phyloP scores from a whole-genome alignment of 2,329 filamentous ascomycete species.

The Pleurostoma richardsiae region DNA sequence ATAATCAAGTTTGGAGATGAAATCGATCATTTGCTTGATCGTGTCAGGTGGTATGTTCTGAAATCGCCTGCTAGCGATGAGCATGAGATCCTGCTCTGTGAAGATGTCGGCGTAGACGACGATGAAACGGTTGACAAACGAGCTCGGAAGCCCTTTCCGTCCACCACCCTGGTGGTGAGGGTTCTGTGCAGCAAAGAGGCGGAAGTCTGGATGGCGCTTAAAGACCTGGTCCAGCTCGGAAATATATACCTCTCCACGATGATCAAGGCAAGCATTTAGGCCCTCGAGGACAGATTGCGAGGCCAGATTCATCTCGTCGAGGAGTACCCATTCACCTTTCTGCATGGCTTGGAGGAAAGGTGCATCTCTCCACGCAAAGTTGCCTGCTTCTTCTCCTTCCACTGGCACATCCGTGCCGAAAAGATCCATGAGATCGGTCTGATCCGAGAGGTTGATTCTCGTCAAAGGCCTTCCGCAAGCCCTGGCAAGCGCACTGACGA shows the following conservation, averaged over 20 bases:
- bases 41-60: conserved; percentile 54
- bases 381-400: conserved; percentile 84
- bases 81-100: conserved; percentile 69
- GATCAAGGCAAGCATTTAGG: conserved; percentile 92
- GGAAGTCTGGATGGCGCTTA: conserved; percentile 80
- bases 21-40: conserved; percentile 65
- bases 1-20: conserved; percentile 75
- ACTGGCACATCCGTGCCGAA: conserved; percentile 96
- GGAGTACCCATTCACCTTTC: conserved; percentile 88
- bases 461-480: conserved; percentile 79
- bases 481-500: conserved; percentile 79
- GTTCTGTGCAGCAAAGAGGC: conserved; percentile 96
- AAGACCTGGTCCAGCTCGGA: conserved; percentile 95
- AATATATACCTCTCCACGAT: conserved; percentile 92
- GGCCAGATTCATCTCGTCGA: conserved; percentile 98
- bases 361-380: conserved; percentile 93
- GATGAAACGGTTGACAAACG: conserved; percentile 96
- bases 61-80: conserved; percentile 78
- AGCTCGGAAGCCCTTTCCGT: conserved; percentile 87
- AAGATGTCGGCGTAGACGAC: conserved; percentile 96
- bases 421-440: conserved; percentile 95
- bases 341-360: conserved; percentile 97
- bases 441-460: conserved; percentile 94
- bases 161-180: conserved; percentile 96
- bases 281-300: conserved; percentile 96